phyloP scores from a whole-genome alignment of 2,329 filamentous ascomycete species.

The Ophiostoma ulmi region DNA sequence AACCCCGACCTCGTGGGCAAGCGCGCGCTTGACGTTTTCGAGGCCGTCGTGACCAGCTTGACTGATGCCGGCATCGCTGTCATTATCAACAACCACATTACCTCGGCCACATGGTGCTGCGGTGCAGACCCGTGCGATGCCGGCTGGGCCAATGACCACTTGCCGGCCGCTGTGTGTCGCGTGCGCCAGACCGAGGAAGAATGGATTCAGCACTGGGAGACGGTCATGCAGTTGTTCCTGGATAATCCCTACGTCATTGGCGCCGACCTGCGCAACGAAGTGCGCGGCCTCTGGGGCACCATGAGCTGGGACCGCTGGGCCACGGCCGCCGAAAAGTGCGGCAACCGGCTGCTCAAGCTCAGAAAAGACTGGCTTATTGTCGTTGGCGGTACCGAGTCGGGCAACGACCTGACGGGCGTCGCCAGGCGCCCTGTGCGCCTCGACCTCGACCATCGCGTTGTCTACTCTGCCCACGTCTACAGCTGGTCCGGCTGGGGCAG shows the following conservation, averaged over 20 bases:
- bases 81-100: constrained; percentile 67
- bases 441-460: constrained; percentile 50
- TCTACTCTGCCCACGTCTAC: constrained; percentile 66
- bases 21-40: constrained; percentile 56
- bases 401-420: constrained; percentile 59
- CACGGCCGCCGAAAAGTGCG: constrained; percentile 56
- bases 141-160: constrained; percentile 61
- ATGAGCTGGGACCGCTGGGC: constrained; percentile 64
- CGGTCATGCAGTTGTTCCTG: constrained; percentile 55
- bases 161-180: constrained; percentile 52
- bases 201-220: constrained; percentile 64
- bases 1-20: constrained; percentile 56
- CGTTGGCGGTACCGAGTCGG: constrained; percentile 62
- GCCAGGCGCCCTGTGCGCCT: constrained; percentile 52
- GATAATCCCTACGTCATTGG: constrained; percentile 59
- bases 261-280: constrained; percentile 64
- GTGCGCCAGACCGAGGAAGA: constrained; percentile 59
- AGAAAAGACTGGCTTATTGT: constrained; percentile 62
- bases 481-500: constrained; percentile 66
- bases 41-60: constrained; percentile 53
- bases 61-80: constrained; percentile 60
- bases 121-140: constrained; percentile 63
- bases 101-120: constrained; percentile 63
- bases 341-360: constrained; percentile 55
- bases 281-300: constrained; percentile 63